Evolutionary conservation across 1,139 yeast genomes (phyloP).

Genomic region (Debaryomyces fabryi): DNA sequence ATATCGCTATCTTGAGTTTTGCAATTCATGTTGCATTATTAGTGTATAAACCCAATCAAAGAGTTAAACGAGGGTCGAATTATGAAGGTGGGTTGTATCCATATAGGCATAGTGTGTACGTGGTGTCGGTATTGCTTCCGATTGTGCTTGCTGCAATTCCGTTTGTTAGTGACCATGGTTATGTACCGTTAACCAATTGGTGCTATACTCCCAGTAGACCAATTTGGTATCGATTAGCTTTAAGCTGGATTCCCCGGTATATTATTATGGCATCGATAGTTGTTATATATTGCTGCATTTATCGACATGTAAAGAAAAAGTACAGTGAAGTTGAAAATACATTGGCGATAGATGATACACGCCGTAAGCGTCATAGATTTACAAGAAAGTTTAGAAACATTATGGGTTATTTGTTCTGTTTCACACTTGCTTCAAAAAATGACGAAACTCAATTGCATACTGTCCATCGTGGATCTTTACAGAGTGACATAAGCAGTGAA

Average conservation of each 20-base stretch:
- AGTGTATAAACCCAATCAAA: constrained; percentile 61
- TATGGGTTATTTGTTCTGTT: neutral
- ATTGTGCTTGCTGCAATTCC: constrained; percentile 72
- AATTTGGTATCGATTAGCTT: constrained; percentile 69
- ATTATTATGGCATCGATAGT: constrained; percentile 64
- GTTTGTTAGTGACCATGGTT: constrained; percentile 58
- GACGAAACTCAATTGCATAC: neutral
- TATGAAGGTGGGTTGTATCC: constrained; percentile 77
- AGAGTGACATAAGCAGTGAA: constrained; percentile 31
- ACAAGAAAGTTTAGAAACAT: neutral
- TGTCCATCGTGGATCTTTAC: constrained; percentile 21
- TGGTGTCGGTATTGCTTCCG: constrained; percentile 61
- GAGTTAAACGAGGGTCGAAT: constrained; percentile 45
- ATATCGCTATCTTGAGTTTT: constrained; percentile 77
- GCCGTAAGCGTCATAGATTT: neutral
- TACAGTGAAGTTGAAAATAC: constrained; percentile 1
- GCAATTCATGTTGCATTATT: constrained; percentile 82
- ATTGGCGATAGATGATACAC: neutral
- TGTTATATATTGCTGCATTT: constrained; percentile 68
- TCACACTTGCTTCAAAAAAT: neutral
- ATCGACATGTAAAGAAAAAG: constrained; percentile 64
- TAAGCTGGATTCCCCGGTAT: constrained; percentile 85
- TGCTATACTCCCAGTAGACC: constrained; percentile 78
- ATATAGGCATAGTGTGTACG: constrained; percentile 60
- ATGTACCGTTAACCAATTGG: constrained; percentile 69